Evolutionary conservation across 306 rosid species (phyloP), one percentile per base, ranked within the genome.

Genomic region (Nissolia schottii): DNA sequence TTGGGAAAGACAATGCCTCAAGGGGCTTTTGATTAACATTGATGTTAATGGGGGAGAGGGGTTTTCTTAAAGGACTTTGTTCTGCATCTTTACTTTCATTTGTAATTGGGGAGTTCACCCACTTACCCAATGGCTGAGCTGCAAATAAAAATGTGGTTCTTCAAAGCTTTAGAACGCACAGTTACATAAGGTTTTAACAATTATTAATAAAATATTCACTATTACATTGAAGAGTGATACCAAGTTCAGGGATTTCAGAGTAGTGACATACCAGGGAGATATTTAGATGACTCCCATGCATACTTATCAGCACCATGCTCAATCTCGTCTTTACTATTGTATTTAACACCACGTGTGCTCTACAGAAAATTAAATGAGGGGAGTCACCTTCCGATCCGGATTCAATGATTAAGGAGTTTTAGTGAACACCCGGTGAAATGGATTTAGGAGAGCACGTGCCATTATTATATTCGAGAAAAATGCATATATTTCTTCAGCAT

Each of bases 21-120:
- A n/a, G 22, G 45, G 64, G 56, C 15, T 71, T 70, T 50, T 65
- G 70, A 38, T 53, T 82, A 54, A 25, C 82, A 76, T 85, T 86
- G 73, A 77, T 58, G 69, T 89, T 81, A 66, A 89, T 50, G 16
- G 92, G 92, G 28, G 90, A 91, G 24, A 91, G 88, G 15, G 85
- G 84, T 80, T 89, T 91, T 82, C 92, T 86, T 37, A 58, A 57
- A 38, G 93, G 83, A 77, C 87, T 77, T 77, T 28, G 67, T 7
- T 41, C 49, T 57, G 67, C 81, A 73, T 55, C 74, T 66, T 78
- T 74, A 75, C 40, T 64, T 40, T 66, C 80, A 65, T 41, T 68
- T 22, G 31, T 53, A 46, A 69, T 70, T 57, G 79, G 58, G 1
- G 62, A 53, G 51, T 58, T 71, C 64, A 72, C 71, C 10, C 46